Base-by-base conservation (phyloP, 2,329 filamentous ascomycete species). In the Mariannaea sp. region DNA sequence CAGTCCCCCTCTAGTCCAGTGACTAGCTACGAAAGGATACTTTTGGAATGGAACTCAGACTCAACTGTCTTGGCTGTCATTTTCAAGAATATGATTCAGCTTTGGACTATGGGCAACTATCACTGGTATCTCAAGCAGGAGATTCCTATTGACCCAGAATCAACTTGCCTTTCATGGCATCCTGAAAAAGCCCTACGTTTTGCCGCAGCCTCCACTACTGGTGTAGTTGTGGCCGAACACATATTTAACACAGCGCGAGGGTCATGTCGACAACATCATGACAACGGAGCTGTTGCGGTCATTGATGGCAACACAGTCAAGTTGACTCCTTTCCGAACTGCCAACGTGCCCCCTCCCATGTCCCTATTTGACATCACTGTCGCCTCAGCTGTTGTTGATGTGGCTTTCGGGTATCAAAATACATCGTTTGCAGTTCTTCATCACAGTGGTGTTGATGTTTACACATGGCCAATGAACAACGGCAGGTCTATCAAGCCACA, bases 61-160 rank as follows among this genome's bases (percentile, higher is more conserved):
- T 99, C 94, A 0, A 93, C 87, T 1, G 90, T 96, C 1, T 79
- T 99, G 39, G 92, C 93, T 5, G 86, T 97, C n/a, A 79, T 83
- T 1, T 84, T 92, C 62, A 77, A 78, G 26, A 83, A 92, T 59
- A 81, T 84, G 50, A 76, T 94, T n/a, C 94, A 99, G 68, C 77
- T 99, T 1, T 99, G 94, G 94, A 96, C 92, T 1, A 96, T 88
- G 81, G 89, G 91, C 16, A 99, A 99, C 70, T 99, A 99, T 64
- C 90, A 97, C 69, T 99, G 94, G 83, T 97, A 97, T 70, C 79
- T 99, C 13, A 99, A 99, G 75, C 92, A 96, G 70, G 92, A 97
- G 68, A 79, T 97, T 6, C 73, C 76, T 6, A 74, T 80, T 6
- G 63, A 70, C 7, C 65, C 62, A 10, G 61, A 65, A 3, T 64